A percentile compares a stretch with the other conserved stretches of the same genome.
Evolutionary conservation across 2,329 filamentous ascomycete species (phyloP).

Genomic region (Fusarium transvaalense): DNA sequence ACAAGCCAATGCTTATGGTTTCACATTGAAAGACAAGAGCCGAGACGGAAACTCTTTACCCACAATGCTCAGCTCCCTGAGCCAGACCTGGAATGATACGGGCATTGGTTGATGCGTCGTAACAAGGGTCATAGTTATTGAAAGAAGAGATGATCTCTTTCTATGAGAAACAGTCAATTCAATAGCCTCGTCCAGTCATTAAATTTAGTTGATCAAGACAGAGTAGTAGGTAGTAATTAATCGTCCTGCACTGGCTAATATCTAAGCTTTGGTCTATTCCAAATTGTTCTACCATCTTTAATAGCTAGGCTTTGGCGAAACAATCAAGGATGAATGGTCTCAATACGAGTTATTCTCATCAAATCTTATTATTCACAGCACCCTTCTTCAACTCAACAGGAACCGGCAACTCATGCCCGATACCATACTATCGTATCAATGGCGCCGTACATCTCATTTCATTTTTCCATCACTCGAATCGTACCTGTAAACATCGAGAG

Average conservation of each 20-base stretch:
- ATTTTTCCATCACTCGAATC: conserved; percentile 1
- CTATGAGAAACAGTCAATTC: background rate
- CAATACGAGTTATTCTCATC: conserved; percentile 2
- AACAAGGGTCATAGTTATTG: conserved; percentile 21
- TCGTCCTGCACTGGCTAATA: background rate
- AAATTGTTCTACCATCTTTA: background rate
- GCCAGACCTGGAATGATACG: conserved; percentile 27
- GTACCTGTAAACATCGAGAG: conserved; percentile 8
- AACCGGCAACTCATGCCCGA: background rate
- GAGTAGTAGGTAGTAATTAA: background rate
- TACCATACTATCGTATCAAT: conserved; percentile 15
- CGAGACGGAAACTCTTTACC: conserved; percentile 32
- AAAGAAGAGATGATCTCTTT: background rate
- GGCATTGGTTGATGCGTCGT: conserved; percentile 14
- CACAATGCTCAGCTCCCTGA: conserved; percentile 21
- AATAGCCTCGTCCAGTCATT: background rate
- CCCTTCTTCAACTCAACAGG: background rate
- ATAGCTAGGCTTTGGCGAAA: background rate
- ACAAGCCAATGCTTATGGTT: conserved; percentile 12
- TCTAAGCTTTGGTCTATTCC: background rate
- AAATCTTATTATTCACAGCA: conserved; percentile 6
- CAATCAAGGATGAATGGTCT: conserved; percentile 8
- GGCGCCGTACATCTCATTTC: background rate
- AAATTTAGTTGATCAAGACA: background rate
- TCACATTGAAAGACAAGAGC: conserved; percentile 20